Percentiles rank a stretch among this genome's conserved stretches.
Conservation (phyloP, 345 rosid genomes). For the Eutrema japonicum region DNA sequence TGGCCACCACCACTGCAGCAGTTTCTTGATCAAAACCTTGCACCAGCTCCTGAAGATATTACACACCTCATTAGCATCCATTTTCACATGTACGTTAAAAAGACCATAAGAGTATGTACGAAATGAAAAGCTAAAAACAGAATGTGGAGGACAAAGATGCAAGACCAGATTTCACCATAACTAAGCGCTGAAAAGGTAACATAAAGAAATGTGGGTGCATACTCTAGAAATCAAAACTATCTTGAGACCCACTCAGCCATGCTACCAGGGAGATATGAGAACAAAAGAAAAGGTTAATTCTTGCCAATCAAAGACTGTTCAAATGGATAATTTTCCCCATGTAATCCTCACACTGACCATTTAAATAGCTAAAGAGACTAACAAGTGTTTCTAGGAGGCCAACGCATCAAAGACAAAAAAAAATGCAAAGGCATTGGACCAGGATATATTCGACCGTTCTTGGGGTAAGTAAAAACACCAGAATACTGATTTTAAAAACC, state of each 20-base stretch:
- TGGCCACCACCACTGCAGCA: conserved; percentile 97
- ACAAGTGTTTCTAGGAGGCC: conserved; percentile 3
- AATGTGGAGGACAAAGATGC: conserved; percentile 16
- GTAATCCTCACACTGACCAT: conserved; percentile 2
- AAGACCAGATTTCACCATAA: conserved; percentile 12
- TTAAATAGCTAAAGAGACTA: conserved; percentile 19
- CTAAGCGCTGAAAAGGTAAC: not conserved
- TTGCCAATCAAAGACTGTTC: conserved; percentile 2
- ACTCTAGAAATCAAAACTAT: conserved; percentile 5
- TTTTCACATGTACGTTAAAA: conserved; percentile 4
- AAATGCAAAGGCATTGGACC: conserved; percentile 1
- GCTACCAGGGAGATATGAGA: not conserved
- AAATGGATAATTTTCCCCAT: not conserved
- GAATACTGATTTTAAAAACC: conserved; percentile 3
- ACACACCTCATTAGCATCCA: conserved; percentile 32
- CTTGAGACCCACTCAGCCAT: not conserved
- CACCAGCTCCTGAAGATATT: conserved; percentile 68
- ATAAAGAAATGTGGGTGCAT: conserved; percentile 8
- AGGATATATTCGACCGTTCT: not conserved
- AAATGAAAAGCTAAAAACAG: not conserved
- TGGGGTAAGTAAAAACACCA: conserved; percentile 22
- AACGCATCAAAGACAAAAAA: conserved; percentile 1
- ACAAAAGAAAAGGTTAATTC: not conserved
- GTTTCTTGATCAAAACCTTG: conserved; percentile 99
- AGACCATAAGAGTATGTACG: not conserved